A percentile compares a stretch with the other conserved stretches of the same genome.
Evolutionary conservation across 345 rosid species (phyloP).

Genomic region (Aquilaria yunnanensis): DNA sequence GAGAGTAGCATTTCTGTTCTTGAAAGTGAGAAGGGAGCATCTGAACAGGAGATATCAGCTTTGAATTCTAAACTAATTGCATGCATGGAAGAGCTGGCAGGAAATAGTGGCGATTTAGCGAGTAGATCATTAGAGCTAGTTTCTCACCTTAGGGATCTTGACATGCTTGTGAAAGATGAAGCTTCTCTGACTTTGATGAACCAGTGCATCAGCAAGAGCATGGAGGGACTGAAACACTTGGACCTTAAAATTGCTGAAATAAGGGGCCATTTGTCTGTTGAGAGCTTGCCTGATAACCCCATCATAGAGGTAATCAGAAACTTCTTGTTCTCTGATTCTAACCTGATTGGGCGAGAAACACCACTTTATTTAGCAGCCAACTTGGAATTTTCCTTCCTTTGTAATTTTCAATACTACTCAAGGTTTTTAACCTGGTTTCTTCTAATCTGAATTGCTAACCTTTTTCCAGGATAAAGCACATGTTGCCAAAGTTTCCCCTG

Average conservation of each 20-base stretch:
- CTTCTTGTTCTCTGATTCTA: conserved; percentile 2
- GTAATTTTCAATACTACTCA: too few relatives aligned
- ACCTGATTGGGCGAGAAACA: not conserved
- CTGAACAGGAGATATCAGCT: conserved; percentile 52
- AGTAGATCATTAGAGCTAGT: conserved; percentile 51
- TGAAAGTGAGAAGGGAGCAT: conserved; percentile 48
- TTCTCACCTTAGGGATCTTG: conserved; percentile 45
- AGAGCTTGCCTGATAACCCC: conserved; percentile 24
- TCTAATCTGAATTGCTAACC: conserved; percentile 8
- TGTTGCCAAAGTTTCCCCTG: conserved; percentile 27
- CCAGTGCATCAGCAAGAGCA: conserved; percentile 44
- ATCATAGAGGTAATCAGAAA: conserved; percentile 39
- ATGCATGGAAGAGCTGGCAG: conserved; percentile 77
- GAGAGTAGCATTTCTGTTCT: conserved; percentile 41
- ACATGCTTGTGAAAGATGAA: conserved; percentile 47
- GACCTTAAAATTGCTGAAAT: conserved; percentile 47
- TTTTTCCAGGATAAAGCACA: conserved; percentile 39
- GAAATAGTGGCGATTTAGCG: conserved; percentile 50
- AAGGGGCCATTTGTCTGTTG: conserved; percentile 21
- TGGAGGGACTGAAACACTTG: conserved; percentile 51
- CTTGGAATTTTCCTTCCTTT: not conserved
- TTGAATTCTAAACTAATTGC: conserved; percentile 61
- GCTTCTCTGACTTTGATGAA: conserved; percentile 37
- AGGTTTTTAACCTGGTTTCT: conserved; percentile 4
- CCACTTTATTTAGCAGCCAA: not conserved